These are phyloP conservation scores for Eremothecium sinecaudum DNA, from an alignment of 1,139 yeast genomes.

Conservation along the genomic window DNA sequence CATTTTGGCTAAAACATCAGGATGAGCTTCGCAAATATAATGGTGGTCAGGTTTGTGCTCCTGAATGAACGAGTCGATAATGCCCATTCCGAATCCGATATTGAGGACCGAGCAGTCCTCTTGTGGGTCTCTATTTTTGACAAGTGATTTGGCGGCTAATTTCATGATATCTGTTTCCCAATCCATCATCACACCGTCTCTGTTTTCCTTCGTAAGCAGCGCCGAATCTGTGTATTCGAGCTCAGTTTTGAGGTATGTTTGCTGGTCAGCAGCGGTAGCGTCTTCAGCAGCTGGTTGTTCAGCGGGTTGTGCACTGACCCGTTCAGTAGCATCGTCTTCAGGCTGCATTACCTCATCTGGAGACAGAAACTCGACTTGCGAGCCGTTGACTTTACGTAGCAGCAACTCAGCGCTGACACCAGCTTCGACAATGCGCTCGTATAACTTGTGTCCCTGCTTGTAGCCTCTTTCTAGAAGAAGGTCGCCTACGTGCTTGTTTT, in stretches of 20 bases:
- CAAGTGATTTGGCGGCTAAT: conserved; percentile 63
- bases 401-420: conserved; percentile 87
- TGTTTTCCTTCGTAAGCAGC: conserved; percentile 57
- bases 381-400: conserved; percentile 61
- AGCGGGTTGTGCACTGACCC: conserved; percentile 15
- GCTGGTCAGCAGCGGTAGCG: conserved; percentile 54
- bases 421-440: conserved; percentile 61
- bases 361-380: conserved; percentile 40
- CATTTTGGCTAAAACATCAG: conserved; percentile 70
- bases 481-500: conserved; percentile 72
- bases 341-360: conserved; percentile 21
- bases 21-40: conserved; percentile 91
- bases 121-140: conserved; percentile 34
- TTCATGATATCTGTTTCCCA: conserved; percentile 87
- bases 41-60: conserved; percentile 51
- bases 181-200: conserved; percentile 96
- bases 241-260: conserved; percentile 55
- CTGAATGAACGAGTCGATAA: conserved; percentile 74
- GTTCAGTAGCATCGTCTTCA: conserved; percentile 10
- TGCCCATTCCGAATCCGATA: conserved; percentile 96
- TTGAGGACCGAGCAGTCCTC: conserved; percentile 51
- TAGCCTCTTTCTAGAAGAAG: conserved; percentile 46
- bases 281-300: conserved; percentile 32
- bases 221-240: conserved; percentile 65
- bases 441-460: conserved; percentile 30